Conservation (phyloP, 345 rosid genomes). For the Brassica cretica region DNA sequence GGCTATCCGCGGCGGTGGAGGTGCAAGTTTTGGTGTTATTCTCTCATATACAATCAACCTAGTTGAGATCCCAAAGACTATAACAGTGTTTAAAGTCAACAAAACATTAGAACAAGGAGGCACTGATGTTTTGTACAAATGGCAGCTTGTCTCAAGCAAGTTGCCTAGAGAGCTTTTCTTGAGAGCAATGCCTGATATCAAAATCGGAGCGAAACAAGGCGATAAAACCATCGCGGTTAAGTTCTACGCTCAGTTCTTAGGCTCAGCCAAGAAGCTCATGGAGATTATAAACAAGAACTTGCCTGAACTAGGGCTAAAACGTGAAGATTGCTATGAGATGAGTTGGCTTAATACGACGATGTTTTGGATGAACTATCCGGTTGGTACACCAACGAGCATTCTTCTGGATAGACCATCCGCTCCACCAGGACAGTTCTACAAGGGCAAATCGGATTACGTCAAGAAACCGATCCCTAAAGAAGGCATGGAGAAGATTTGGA, state of each 20-base stretch:
- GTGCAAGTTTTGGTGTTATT: conserved; percentile 55
- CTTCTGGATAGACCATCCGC: conserved; percentile 31
- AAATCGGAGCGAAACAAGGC: neutral
- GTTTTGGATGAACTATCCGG: conserved; percentile 30
- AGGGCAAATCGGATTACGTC: conserved; percentile 53
- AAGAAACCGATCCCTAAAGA: conserved; percentile 29
- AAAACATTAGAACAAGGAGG: conserved; percentile 37
- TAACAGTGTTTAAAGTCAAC: conserved; percentile 41
- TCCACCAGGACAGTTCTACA: conserved; percentile 26
- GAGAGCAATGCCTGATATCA: conserved; percentile 29
- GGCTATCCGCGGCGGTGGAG: conserved; percentile 65
- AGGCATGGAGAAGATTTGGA: conserved; percentile 38
- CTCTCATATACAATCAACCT: conserved; percentile 47
- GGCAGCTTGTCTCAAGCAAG: conserved; percentile 42
- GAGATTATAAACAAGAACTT: conserved; percentile 28
- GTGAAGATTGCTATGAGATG: conserved; percentile 46
- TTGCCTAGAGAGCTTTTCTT: conserved; percentile 37
- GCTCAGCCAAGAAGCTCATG: conserved; percentile 32
- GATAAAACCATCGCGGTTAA: conserved; percentile 32
- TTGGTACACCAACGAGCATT: conserved; percentile 26
- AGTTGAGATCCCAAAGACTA: conserved; percentile 45
- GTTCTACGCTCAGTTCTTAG: conserved; percentile 47
- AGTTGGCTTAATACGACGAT: conserved; percentile 43
- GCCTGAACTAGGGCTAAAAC: conserved; percentile 43
- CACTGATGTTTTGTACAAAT: conserved; percentile 29